Evolutionary conservation across 2,329 filamentous ascomycete genomes (phyloP), one percentile per base, ranked within the genome.

Genomic region (Colletotrichum echinochloae): DNA sequence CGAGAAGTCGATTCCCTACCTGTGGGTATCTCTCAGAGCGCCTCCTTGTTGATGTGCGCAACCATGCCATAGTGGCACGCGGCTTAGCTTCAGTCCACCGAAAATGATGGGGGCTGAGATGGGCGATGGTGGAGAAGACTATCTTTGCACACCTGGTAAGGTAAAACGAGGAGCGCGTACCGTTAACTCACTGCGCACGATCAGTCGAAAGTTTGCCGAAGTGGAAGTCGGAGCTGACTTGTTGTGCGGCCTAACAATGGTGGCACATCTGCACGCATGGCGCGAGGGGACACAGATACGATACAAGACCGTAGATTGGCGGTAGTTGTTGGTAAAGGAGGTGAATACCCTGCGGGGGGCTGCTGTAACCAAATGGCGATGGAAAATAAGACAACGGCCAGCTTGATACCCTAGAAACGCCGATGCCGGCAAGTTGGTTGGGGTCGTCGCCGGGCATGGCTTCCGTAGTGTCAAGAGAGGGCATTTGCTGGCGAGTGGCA

Each of bases 341-440:
- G 54, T 1, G 3, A 18, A 14, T 39, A 56, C n/a, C 33, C 18
- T 39, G 14, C 37, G 33, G 49, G 7, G 7, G 54, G 28, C 35
- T 39, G 33, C 23, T 56, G 6, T 12, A 18, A 26, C n/a, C 26
- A 56, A 8, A 56, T 26, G 33, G 37, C 54, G 33, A 9, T 26
- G 54, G 7, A 26, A n/a, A 26, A 26, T 35, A 33, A 33, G 37
- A 28, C 20, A 62, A 49, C n/a, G 48, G 28, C 51, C 44, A 39
- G 37, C 33, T 49, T 54, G 66, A 59, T 62, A 65, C 54, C 60
- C 44, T 23, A 46, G 37, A 48, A 65, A 46, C 30, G 46, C 60
- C 37, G 52, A 52, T 46, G 44, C 30, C 37, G 52, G 60, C 60
- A 52, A 28, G 26, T 39, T 33, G 28, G 23, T 56, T 20, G 14